phyloP scores from a whole-genome alignment of 208 protist genomes.

The Leishmania turanica region DNA sequence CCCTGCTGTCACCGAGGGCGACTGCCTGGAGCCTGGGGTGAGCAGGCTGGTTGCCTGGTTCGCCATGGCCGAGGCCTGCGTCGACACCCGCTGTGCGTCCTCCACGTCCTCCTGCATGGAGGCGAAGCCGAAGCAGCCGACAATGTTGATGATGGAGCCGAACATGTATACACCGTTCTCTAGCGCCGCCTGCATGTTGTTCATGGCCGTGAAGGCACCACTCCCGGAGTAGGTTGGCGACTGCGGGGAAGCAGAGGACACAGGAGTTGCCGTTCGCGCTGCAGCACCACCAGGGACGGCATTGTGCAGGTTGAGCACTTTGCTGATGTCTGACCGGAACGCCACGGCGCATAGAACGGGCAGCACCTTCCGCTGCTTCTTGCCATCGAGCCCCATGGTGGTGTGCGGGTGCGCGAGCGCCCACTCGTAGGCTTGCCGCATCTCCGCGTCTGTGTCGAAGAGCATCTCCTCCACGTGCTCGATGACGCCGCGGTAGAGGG shows the following conservation, averaged over 20 bases:
- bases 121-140: slow-evolving; percentile 85
- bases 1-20: slow-evolving; percentile 2
- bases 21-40: slow-evolving; percentile 18
- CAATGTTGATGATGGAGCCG: slow-evolving; percentile 78
- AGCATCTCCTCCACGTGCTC: slow-evolving; percentile 78
- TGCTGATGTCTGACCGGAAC: slow-evolving; percentile 60
- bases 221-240: slow-evolving; percentile 3
- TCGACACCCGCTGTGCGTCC: slow-evolving; percentile 27
- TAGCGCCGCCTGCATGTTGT: slow-evolving; percentile 33
- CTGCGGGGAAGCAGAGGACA: background rate
- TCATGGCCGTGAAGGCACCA: slow-evolving; percentile 18
- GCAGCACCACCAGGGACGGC: background rate
- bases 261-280: background rate
- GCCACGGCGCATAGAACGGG: slow-evolving; percentile 86
- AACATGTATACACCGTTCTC: slow-evolving; percentile 68
- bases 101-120: slow-evolving; percentile 76
- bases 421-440: slow-evolving; percentile 63
- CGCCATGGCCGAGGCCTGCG: slow-evolving; percentile 4
- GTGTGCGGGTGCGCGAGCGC: slow-evolving; percentile 36
- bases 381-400: slow-evolving; percentile 36
- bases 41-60: slow-evolving; percentile 27
- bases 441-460: slow-evolving; percentile 86
- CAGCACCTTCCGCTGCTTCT: slow-evolving; percentile 55
- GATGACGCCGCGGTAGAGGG: slow-evolving; percentile 75
- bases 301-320: slow-evolving; percentile 17